Conservation (phyloP, 495 filamentous ascomycete species). For the Trichoderma parareesei region DNA sequence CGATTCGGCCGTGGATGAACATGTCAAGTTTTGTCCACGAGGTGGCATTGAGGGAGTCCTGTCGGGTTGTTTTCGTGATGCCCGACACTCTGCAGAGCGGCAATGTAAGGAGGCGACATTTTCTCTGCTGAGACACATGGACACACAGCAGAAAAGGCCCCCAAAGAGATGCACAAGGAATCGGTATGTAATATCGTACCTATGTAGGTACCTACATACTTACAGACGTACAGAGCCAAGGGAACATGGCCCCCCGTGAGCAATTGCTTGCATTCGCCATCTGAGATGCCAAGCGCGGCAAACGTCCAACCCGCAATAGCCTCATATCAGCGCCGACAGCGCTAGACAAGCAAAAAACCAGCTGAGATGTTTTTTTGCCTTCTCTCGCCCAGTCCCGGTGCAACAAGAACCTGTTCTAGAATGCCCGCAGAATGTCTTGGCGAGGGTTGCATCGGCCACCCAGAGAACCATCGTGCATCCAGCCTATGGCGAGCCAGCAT, state of each 20-base stretch:
- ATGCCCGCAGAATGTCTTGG: slow-evolving; percentile 3
- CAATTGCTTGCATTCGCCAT: background rate
- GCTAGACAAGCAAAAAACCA: too few species aligned
- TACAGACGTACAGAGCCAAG: too few species aligned
- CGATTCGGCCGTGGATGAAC: too few species aligned
- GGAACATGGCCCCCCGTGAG: background rate
- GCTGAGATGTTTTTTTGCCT: too few species aligned
- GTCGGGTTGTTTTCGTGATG: background rate
- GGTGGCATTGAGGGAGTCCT: too few species aligned
- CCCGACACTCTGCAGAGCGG: background rate
- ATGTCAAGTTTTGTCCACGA: too few species aligned
- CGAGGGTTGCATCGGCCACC: background rate
- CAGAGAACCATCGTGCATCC: too few species aligned
- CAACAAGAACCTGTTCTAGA: background rate
- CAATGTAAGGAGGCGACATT: background rate
- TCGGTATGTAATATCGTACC: too few species aligned
- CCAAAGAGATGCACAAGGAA: background rate
- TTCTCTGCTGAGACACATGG: background rate
- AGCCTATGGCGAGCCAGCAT: too few species aligned
- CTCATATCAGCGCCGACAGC: too few species aligned
- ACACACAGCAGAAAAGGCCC: too few species aligned
- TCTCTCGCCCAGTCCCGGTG: background rate
- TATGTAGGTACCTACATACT: too few species aligned
- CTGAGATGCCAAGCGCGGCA: background rate
- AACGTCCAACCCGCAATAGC: background rate